Base-by-base conservation (phyloP, 2,329 filamentous ascomycete genomes). In the Elsinoe fawcettii region DNA sequence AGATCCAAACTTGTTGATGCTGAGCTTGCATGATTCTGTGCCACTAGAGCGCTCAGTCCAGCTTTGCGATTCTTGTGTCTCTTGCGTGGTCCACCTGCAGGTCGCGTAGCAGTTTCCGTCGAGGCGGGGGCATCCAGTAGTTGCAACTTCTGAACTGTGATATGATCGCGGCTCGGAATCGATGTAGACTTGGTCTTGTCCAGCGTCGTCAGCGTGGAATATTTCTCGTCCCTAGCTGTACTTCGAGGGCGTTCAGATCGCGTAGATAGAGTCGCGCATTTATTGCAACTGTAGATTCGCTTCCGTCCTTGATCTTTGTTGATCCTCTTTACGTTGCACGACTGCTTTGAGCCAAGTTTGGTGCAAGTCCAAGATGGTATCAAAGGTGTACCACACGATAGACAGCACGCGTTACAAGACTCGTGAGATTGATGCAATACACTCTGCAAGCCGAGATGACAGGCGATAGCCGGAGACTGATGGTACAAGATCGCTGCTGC, bases 41-140 rank as follows among this genome's bases (percentile, higher is more conserved):
- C 75, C n/a, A 82, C 69, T 58, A 80, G 69, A 34, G 78, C 78
- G 63, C 80, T 76, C 9, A 82, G 66, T 3, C 78, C 77, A 25
- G 76, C 76, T 61, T 80, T 82, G 23, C 80, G 70, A 57, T 76
- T 70, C 63, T 80, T 81, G 22, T 77, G 77, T 62, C 79, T 71
- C 63, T 80, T 79, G 66, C 80, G 81, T 39, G 18, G 30, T 1
- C 12, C 30, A 7, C 11, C n/a, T n/a, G n/a, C n/a, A n/a, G n/a
- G 25, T 51, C 5, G 18, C 7, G n/a, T 16, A 18, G 49, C 20
- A 20, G n/a, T 5, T 11, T n/a, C 49, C 8, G 7, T 6, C 16
- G 11, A 5, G n/a, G 5, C 25, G 5, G 9, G 16, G 6, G 8
- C 14, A 14, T n/a, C 3, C 14, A n/a, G 8, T 16, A 1, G 44